These are phyloP conservation scores for Phytophthora pseudosyringae DNA, from an alignment of 352 stramenopile genomes.

Conservation along the genomic window DNA sequence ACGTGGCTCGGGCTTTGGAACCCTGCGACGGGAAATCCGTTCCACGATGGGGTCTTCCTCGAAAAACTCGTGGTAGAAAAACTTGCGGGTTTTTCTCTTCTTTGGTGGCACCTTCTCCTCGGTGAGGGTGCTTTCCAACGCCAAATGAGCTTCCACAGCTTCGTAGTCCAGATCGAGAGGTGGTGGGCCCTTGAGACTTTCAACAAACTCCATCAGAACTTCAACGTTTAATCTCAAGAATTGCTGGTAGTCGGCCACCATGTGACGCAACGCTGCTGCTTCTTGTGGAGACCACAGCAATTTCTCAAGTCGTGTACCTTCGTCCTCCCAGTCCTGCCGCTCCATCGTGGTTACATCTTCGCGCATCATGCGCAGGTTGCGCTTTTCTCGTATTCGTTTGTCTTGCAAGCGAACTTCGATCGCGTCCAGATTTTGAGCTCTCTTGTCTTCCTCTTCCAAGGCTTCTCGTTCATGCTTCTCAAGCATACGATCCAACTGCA, in stretches of 20 bases:
- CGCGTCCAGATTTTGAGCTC: slow-evolving; percentile 22
- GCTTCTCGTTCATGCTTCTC: slow-evolving; percentile 54
- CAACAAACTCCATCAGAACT: slow-evolving; percentile 47
- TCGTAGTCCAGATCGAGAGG: slow-evolving; percentile 70
- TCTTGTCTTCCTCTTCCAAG: slow-evolving; percentile 55
- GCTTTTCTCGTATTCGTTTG: slow-evolving; percentile 45
- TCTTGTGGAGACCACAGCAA: slow-evolving; percentile 57
- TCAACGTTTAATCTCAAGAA: slow-evolving; percentile 55
- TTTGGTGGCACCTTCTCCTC: slow-evolving; percentile 46
- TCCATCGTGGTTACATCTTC: slow-evolving; percentile 62
- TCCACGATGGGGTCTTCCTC: slow-evolving; percentile 60
- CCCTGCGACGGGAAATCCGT: slow-evolving; percentile 22
- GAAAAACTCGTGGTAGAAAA: slow-evolving; percentile 82
- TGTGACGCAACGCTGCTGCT: slow-evolving; percentile 34
- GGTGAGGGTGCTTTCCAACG: slow-evolving; percentile 37
- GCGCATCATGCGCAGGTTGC: slow-evolving; percentile 60
- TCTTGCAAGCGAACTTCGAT: slow-evolving; percentile 25
- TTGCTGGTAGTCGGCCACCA: slow-evolving; percentile 34
- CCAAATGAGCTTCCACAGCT: slow-evolving; percentile 39
- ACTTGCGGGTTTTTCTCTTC: slow-evolving; percentile 53
- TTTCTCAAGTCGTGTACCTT: slow-evolving; percentile 54
- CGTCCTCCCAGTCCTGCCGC: slow-evolving; percentile 53
- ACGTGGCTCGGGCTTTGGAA: slow-evolving; percentile 6
- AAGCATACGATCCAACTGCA: slow-evolving; percentile 33
- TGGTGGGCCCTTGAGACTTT: slow-evolving; percentile 19